Evolutionary conservation across 768 basidiomycete genomes (phyloP).

Genomic region (Dioszegia hungarica): DNA sequence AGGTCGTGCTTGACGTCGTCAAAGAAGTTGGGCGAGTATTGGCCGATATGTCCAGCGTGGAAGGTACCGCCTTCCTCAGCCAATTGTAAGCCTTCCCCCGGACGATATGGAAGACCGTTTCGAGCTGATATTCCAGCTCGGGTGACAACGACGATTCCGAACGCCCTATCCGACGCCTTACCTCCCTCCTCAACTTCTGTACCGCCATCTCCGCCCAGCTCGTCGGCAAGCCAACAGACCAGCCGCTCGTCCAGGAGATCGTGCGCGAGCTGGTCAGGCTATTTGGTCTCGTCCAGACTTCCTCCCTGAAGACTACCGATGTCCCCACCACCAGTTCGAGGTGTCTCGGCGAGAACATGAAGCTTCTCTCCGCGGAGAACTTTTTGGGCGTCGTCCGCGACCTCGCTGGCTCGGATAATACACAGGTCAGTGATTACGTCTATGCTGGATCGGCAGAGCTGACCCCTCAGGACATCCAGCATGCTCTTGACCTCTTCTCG

Average conservation of each 20-base stretch:
- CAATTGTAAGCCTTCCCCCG: slow-evolving; percentile 9
- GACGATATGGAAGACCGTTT: neutral
- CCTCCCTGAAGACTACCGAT: slow-evolving; percentile 8
- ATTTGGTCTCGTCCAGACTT: slow-evolving; percentile 12
- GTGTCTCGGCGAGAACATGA: slow-evolving; percentile 58
- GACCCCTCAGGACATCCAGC: slow-evolving; percentile 17
- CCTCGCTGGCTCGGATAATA: slow-evolving; percentile 58
- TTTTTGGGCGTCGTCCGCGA: slow-evolving; percentile 61
- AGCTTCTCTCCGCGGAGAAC: slow-evolving; percentile 63
- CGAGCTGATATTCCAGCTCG: neutral
- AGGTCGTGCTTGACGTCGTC: slow-evolving; percentile 60
- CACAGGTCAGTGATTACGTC: slow-evolving; percentile 52
- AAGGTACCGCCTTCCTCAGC: slow-evolving; percentile 54
- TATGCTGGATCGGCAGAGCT: neutral
- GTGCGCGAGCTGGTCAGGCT: slow-evolving; percentile 25
- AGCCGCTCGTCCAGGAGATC: slow-evolving; percentile 17
- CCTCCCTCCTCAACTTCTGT: slow-evolving; percentile 56
- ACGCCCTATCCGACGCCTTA: slow-evolving; percentile 55
- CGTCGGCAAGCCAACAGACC: slow-evolving; percentile 29
- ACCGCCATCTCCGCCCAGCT: slow-evolving; percentile 54
- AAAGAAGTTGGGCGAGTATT: slow-evolving; percentile 63
- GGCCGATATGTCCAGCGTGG: slow-evolving; percentile 22
- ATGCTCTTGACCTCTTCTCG: slow-evolving; percentile 64
- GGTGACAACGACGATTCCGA: slow-evolving; percentile 22
- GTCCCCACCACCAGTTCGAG: slow-evolving; percentile 41